Base-by-base conservation (phyloP, 495 filamentous ascomycete species). In the Astrocystis sublimbata region DNA sequence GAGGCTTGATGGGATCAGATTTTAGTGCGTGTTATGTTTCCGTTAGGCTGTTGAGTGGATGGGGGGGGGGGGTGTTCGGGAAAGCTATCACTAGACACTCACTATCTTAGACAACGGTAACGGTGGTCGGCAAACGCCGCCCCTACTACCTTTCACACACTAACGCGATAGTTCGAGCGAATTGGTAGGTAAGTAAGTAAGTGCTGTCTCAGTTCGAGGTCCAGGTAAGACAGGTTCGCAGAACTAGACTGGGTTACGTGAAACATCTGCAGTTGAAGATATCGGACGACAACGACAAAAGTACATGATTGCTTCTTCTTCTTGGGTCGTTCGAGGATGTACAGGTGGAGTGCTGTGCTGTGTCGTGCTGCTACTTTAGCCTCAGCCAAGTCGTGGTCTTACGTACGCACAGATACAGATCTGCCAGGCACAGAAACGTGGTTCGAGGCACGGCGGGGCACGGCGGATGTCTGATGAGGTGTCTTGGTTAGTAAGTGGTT, bases 351-450 rank as follows among this genome's bases (percentile, higher is more conserved):
- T 52, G n/a, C n/a, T 51, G 6, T 33, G n/a, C 6, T 31, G 40
- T 42, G 33, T n/a, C 8, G 28, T 4, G 13, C 7, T 36, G 7
- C 15, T 33, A n/a, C 19, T 28, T 35, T 26, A 19, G 23, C 21
- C 35, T 24, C 8, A 40, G 38, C 40, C 26, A 41, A 43, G 54
- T 45, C n/a, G 42, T 36, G 42, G 55, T n/a, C 24, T 57, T 47
- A n/a, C 30, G 33, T 50, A n/a, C n/a, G n/a, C n/a, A n/a, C n/a
- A 2, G n/a, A 21, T 21, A 47, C 43, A 49, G 24, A 50, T 49
- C 43, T 50, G 57, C 45, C 43, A 60, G 57, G 57, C 13, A 60
- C 57, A 38, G n/a, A 30, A 60, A 60, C 57, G 57, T 60, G 45
- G 56, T 38, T 30, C 17, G 12, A 13, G 56, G 13, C 30, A 40